Evolutionary conservation across 306 rosid genomes (phyloP).

Genomic region (Vigna reflexopilosa): DNA sequence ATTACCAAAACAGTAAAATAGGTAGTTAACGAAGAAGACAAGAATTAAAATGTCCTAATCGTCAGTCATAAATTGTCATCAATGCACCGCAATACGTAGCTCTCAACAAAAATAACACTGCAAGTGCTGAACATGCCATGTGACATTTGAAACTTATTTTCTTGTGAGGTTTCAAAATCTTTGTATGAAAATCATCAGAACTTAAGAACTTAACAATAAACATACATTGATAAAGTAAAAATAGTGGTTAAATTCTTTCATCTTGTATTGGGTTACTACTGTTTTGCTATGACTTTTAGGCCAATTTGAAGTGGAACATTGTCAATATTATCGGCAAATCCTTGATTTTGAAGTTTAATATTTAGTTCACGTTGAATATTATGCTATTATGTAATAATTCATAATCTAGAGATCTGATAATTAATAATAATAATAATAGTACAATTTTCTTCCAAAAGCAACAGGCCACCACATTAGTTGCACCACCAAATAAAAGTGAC

Average conservation of each 20-base stretch:
- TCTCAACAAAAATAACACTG: background rate
- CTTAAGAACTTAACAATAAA: background rate
- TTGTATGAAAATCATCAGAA: background rate
- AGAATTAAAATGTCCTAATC: background rate
- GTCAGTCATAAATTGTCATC: background rate
- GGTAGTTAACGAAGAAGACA: background rate
- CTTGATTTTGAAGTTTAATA: background rate
- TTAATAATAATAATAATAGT: no score
- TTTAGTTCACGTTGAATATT: background rate
- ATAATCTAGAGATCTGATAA: no score
- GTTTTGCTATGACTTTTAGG: background rate
- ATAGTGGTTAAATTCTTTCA: no score
- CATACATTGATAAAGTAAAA: no score
- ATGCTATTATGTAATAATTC: background rate
- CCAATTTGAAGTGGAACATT: background rate
- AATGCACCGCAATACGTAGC: background rate
- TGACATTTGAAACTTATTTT: background rate
- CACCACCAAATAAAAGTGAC: slow-evolving; percentile 18
- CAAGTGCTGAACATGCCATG: background rate
- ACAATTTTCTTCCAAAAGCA: background rate
- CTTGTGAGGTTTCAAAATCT: background rate
- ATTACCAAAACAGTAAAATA: background rate
- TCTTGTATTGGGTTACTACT: background rate
- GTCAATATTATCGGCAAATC: background rate
- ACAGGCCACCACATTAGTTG: slow-evolving; percentile 10